A percentile compares a stretch with the other conserved stretches of the same genome.
Conservation (phyloP, 2,329 filamentous ascomycete species). For the Colletotrichum sp. region DNA sequence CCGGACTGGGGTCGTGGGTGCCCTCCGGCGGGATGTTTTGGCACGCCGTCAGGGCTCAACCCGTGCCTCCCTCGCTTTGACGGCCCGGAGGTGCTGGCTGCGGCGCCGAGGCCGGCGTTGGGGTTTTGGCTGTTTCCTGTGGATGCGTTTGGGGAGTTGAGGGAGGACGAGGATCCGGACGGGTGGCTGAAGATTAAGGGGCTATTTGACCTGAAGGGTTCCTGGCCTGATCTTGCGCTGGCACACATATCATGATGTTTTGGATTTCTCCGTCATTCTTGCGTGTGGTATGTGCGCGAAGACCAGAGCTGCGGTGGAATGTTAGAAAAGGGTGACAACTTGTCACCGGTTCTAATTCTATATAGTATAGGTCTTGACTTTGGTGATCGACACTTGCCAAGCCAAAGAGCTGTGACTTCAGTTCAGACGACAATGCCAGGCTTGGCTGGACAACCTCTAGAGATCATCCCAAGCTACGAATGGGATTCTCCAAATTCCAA, state of each 20-base stretch:
- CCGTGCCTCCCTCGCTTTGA: neutral
- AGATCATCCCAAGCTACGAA: neutral
- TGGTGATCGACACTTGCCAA: neutral
- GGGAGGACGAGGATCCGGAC: neutral
- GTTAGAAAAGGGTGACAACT: neutral
- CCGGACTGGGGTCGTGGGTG: neutral
- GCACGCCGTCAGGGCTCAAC: neutral
- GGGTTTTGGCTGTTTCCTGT: slow-evolving; percentile 13
- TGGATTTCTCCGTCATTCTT: neutral
- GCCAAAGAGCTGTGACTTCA: neutral
- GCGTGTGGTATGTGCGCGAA: neutral
- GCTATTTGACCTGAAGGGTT: neutral
- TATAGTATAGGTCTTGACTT: neutral
- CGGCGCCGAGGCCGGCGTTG: slow-evolving; percentile 6
- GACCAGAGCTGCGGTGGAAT: neutral
- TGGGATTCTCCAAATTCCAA: slow-evolving; percentile 46
- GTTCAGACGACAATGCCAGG: neutral
- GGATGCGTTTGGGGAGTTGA: neutral
- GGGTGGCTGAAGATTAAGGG: neutral
- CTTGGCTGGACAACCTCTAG: neutral
- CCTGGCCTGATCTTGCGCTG: slow-evolving; percentile 9
- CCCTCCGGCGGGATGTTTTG: slow-evolving; percentile 3
- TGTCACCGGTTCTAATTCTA: neutral
- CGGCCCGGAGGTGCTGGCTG: neutral
- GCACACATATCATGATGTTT: neutral